Evolutionary conservation across 1,139 yeast genomes (phyloP), one percentile per base, ranked within the genome.

Genomic region (Debaryomyces robertsiae): DNA sequence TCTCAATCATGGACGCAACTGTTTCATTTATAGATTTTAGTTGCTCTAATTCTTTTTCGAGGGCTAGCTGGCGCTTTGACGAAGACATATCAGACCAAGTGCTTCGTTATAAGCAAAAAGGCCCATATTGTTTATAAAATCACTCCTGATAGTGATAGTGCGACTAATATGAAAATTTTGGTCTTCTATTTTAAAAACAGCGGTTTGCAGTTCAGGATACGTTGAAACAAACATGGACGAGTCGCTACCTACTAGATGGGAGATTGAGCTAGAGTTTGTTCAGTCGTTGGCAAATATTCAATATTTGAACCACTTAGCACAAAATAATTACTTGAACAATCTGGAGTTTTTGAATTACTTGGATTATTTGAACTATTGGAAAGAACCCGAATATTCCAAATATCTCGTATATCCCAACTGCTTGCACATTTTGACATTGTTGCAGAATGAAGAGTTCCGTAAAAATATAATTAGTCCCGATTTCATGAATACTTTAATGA

Each of bases 261-360:
- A 86, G 53, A 79, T 85, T 25, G 95, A 85, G 54, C 71, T 85
- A 25, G 95, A 85, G 66, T 87, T 86, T 60, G 88, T 86, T 5
- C 95, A 86, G 60, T 81, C 91, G n/a, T 69, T 86, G 37, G 80
- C 91, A 14, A 87, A 86, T 57, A 82, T 88, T 32, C 90, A 81
- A 59, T 86, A 87, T 52, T 67, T 87, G 44, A 81, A 82, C 53
- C 84, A 78, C 52, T 65, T 86, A 32, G 94, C 94, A 0, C 94
- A 86, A 58, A 82, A 79, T 49, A 82, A 82, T 45, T 81, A 80
- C 51, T 67, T 86, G 30, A 79, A 79, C 38, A 82, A 80, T 50
- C 76, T 71, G 15, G 73, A 73, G 42, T 86, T 86, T 50, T 62
- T 86, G 25, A 75, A 77, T 43, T 86, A 86, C 55, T 65, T 86